phyloP scores from a whole-genome alignment of 345 rosid genomes.

The Lepidium sativum region DNA sequence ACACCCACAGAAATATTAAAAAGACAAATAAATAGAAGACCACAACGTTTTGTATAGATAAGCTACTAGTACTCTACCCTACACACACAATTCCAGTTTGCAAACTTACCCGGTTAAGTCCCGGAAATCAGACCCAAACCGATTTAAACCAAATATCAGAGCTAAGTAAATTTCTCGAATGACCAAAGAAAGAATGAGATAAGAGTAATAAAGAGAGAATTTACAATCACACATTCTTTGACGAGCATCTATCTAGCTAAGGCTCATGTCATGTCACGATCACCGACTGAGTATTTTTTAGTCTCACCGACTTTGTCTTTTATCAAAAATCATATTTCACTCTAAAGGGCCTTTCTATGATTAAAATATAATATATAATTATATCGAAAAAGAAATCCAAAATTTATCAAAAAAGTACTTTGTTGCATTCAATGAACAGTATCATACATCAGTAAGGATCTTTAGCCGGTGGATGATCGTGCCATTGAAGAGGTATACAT shows the following conservation, averaged over 20 bases:
- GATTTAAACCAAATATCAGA: not conserved
- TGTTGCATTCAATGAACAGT: constrained; percentile 1
- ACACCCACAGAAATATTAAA: constrained; percentile 16
- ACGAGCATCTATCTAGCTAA: no score
- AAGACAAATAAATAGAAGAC: constrained; percentile 18
- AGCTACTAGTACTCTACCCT: constrained; percentile 1
- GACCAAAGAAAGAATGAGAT: not conserved
- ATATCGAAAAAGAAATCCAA: not conserved
- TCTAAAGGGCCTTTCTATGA: not conserved
- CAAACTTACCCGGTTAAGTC: not conserved
- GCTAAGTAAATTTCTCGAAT: not conserved
- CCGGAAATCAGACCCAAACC: not conserved
- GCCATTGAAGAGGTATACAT: constrained; percentile 16
- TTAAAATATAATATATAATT: not conserved
- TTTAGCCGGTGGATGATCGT: constrained; percentile 18
- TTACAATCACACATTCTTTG: constrained; percentile 9
- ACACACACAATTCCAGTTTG: constrained; percentile 6
- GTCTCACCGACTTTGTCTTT: constrained; percentile 20
- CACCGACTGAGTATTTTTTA: constrained; percentile 11
- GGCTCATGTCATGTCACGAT: constrained; percentile 24
- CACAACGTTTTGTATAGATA: constrained; percentile 20
- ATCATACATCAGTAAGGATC: not conserved
- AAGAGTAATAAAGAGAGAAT: not conserved
- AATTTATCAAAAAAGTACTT: constrained; percentile 12
- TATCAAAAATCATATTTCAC: constrained; percentile 1